Percentiles rank a stretch among this genome's conserved stretches.
phyloP scores from a whole-genome alignment of 257 asterid genomes.

The Solanum dulcamara region DNA sequence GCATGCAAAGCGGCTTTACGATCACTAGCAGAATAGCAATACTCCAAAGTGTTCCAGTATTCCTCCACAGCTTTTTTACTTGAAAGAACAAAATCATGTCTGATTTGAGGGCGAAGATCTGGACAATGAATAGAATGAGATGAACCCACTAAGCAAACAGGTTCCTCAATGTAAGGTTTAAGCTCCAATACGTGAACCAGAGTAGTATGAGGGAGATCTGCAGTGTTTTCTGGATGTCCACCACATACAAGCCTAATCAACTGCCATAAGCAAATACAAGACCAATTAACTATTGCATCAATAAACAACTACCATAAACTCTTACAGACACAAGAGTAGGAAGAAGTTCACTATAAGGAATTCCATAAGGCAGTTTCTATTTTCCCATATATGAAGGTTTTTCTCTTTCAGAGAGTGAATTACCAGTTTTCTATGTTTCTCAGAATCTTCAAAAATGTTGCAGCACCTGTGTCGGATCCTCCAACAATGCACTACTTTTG shows the following conservation, averaged over 20 bases:
- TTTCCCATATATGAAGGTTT: neutral
- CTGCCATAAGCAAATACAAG: conserved; percentile 35
- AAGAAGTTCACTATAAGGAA: neutral
- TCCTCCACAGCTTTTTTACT: conserved; percentile 69
- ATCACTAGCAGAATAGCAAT: conserved; percentile 69
- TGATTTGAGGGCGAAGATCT: conserved; percentile 87
- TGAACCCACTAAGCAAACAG: conserved; percentile 35
- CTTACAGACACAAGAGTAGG: neutral
- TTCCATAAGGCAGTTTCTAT: neutral
- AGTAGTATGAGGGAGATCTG: conserved; percentile 38
- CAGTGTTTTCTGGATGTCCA: conserved; percentile 40
- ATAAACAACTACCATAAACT: neutral
- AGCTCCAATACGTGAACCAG: conserved; percentile 77
- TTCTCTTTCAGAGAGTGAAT: neutral
- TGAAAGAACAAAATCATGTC: conserved; percentile 92
- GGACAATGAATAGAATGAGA: conserved; percentile 36
- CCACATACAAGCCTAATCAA: conserved; percentile 74
- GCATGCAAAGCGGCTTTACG: conserved; percentile 80
- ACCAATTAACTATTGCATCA: conserved; percentile 9
- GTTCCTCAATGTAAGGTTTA: conserved; percentile 93
- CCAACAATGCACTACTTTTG: neutral
- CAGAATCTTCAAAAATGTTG: neutral
- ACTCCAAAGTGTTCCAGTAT: conserved; percentile 92
- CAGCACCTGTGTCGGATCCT: neutral
- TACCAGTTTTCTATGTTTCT: neutral